Evolutionary conservation across 2,329 filamentous ascomycete genomes (phyloP).

Genomic region (Cladosporium oxysporum): DNA sequence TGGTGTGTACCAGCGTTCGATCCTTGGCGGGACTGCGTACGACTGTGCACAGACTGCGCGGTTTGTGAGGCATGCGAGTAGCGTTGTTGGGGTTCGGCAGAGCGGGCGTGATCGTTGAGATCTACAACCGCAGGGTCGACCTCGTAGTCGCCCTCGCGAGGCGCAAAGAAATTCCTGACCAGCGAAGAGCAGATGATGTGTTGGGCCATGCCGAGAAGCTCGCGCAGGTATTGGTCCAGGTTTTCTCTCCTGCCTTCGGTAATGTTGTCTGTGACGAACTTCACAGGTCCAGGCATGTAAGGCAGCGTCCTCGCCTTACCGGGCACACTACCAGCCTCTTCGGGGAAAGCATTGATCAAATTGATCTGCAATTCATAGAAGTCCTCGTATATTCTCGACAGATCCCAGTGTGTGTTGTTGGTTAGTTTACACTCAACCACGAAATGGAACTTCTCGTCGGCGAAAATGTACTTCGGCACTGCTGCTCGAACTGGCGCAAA

Average conservation of each 20-base stretch:
- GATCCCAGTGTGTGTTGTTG: slow-evolving; percentile 87
- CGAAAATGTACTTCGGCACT: slow-evolving; percentile 91
- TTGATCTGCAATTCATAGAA: slow-evolving; percentile 99
- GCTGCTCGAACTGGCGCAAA: slow-evolving; percentile 78
- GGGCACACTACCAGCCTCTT: slow-evolving; percentile 85
- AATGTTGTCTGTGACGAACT: slow-evolving; percentile 96
- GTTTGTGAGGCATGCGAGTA: slow-evolving; percentile 41
- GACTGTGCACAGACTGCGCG: slow-evolving; percentile 24
- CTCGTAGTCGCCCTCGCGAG: slow-evolving; percentile 88
- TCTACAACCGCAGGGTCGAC: slow-evolving; percentile 69
- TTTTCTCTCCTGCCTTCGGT: slow-evolving; percentile 91
- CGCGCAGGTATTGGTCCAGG: slow-evolving; percentile 93
- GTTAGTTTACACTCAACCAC: slow-evolving; percentile 90
- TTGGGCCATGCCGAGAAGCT: slow-evolving; percentile 75
- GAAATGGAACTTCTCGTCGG: slow-evolving; percentile 98
- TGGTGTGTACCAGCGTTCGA: slow-evolving; percentile 28
- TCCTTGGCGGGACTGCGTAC: slow-evolving; percentile 24
- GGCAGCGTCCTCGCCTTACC: slow-evolving; percentile 75
- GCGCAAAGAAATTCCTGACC: slow-evolving; percentile 88
- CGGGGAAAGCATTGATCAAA: slow-evolving; percentile 85
- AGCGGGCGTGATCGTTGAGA: slow-evolving; percentile 67
- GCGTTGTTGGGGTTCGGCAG: slow-evolving; percentile 63
- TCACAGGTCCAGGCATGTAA: slow-evolving; percentile 97
- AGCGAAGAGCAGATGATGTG: slow-evolving; percentile 84
- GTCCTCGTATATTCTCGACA: slow-evolving; percentile 94